Percentiles rank a stretch among this genome's conserved stretches.
Conservation (phyloP, 805 yeast genomes). For the Komagataella phaffii region DNA sequence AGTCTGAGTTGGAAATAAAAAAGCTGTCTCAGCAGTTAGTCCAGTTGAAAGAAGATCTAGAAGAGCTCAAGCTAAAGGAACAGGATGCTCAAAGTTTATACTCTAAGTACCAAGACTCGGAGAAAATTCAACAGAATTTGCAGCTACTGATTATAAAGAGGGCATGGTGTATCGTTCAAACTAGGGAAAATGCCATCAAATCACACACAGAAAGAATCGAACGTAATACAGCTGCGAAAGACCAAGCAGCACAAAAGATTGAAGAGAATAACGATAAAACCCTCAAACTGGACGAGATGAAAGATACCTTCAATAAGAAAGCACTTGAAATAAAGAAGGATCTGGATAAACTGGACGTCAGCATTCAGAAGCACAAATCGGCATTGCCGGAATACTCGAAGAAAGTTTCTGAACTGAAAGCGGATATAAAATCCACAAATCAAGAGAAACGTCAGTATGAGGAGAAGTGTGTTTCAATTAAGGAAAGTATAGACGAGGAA, state of each 20-base stretch:
- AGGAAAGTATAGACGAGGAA: background rate
- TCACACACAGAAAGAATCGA: conserved; percentile 10
- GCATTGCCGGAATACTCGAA: background rate
- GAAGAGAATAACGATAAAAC: conserved; percentile 8
- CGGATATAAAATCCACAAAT: background rate
- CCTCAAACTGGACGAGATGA: conserved; percentile 12
- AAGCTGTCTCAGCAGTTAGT: conserved; percentile 25
- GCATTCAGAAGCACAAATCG: background rate
- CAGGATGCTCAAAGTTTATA: conserved; percentile 27
- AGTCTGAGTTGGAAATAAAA: conserved; percentile 20
- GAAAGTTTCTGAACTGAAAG: background rate
- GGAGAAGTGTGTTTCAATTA: background rate
- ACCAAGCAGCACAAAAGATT: conserved; percentile 9
- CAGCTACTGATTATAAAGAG: conserved; percentile 31
- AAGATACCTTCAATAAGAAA: background rate
- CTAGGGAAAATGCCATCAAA: conserved; percentile 8
- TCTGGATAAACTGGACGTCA: background rate
- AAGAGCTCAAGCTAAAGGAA: conserved; percentile 23
- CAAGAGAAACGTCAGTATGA: background rate
- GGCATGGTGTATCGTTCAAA: conserved; percentile 29
- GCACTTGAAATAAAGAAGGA: background rate
- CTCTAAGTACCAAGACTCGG: conserved; percentile 24
- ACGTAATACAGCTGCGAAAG: conserved; percentile 10
- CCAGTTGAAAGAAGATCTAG: conserved; percentile 23
- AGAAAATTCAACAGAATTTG: conserved; percentile 24